Evolutionary conservation across 768 basidiomycete genomes (phyloP).

Genomic region (Agrocybe chaxingu): DNA sequence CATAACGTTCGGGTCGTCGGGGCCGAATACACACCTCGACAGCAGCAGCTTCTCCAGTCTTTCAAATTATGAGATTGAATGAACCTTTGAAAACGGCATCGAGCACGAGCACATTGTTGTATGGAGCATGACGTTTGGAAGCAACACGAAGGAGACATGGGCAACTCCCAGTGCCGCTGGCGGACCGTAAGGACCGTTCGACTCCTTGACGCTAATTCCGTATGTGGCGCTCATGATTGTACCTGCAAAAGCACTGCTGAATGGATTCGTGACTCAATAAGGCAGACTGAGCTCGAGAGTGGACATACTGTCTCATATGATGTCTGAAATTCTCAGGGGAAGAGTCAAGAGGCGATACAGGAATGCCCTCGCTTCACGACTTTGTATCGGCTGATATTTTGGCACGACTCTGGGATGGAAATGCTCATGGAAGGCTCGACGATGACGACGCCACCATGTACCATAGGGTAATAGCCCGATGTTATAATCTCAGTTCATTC

Average conservation of each 20-base stretch:
- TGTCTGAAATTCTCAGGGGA: conserved; percentile 36
- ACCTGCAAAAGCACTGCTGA: conserved; percentile 35
- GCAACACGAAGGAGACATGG: no score
- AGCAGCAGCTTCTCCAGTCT: no score
- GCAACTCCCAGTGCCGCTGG: no score
- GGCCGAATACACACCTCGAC: no score
- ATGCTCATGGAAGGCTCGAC: conserved; percentile 48
- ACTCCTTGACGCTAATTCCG: conserved; percentile 25
- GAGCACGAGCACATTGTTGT: no score
- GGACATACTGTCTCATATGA: conserved; percentile 34
- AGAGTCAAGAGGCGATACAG: conserved; percentile 33
- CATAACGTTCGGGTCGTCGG: no score
- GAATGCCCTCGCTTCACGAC: conserved; percentile 39
- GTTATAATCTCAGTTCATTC: conserved; percentile 31
- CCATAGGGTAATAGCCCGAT: conserved; percentile 44
- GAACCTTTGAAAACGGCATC: no score
- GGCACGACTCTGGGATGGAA: conserved; percentile 39
- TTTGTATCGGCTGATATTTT: conserved; percentile 42
- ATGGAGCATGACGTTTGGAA: no score
- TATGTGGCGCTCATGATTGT: conserved; percentile 38
- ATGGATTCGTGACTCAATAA: neutral
- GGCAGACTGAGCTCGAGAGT: no score
- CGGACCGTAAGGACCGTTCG: conserved; percentile 26
- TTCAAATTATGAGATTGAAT: no score
- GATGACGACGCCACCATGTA: conserved; percentile 41